These are phyloP conservation scores for Juglanconis juglandina DNA, from an alignment of 2,329 filamentous ascomycete genomes.

Conservation along the genomic window DNA sequence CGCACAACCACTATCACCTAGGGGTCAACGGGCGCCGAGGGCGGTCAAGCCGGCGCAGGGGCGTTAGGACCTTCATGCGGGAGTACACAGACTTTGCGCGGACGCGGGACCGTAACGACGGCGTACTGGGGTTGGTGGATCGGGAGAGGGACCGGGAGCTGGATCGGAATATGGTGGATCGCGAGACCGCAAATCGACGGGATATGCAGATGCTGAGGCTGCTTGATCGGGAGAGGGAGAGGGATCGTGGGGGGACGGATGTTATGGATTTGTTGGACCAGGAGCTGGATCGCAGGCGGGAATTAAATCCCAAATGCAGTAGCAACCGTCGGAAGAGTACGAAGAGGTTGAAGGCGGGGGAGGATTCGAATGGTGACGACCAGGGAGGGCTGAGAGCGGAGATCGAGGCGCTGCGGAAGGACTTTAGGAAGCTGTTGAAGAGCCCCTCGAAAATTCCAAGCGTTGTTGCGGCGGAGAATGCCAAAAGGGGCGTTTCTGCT, in stretches of 20 bases:
- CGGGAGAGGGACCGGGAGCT: constrained; percentile 1
- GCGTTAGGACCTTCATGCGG: neutral
- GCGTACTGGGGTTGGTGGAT: neutral
- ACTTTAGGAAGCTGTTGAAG: neutral
- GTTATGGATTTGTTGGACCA: neutral
- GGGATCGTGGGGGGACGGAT: neutral
- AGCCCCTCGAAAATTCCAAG: no score
- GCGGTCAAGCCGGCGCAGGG: neutral
- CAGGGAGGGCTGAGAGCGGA: neutral
- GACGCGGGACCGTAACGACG: neutral
- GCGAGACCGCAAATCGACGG: neutral
- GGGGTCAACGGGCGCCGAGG: neutral
- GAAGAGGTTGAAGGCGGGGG: neutral
- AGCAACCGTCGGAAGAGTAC: neutral
- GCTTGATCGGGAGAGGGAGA: constrained; percentile 3
- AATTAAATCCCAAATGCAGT: neutral
- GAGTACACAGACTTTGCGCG: neutral
- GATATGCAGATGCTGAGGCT: constrained; percentile 4
- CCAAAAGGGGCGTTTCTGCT: neutral
- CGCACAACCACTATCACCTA: constrained; percentile 6
- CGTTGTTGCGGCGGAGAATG: neutral
- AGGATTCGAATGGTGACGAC: neutral
- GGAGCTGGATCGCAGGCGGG: neutral
- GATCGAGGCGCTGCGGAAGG: constrained; percentile 1
- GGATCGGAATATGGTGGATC: constrained; percentile 2